Conservation (phyloP, 2,329 filamentous ascomycete species). For the Nemania sp. region DNA sequence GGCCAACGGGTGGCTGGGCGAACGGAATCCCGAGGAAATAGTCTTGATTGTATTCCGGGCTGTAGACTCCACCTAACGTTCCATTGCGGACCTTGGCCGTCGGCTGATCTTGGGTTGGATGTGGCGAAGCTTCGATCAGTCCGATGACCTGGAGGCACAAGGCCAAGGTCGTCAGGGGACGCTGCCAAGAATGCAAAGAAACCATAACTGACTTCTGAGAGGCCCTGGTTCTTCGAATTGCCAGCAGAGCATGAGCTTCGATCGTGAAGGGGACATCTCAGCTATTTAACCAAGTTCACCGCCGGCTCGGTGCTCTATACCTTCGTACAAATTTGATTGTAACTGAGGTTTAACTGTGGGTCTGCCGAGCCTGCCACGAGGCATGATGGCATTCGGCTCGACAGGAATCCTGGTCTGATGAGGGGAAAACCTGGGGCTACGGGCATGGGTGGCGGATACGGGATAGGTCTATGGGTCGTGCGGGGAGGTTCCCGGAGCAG, state of each 20-base stretch:
- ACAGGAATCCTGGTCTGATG: not conserved
- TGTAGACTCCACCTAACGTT: not conserved
- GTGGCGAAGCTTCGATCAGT: constrained; percentile 1
- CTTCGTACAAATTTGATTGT: not conserved
- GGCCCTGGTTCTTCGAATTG: not conserved
- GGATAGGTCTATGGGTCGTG: not conserved
- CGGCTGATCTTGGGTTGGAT: not conserved
- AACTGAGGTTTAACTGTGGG: not conserved
- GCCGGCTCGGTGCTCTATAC: not conserved
- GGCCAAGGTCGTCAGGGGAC: constrained; percentile 2
- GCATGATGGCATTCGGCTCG: not conserved
- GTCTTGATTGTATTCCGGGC: constrained; percentile 21
- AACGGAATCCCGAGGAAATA: constrained; percentile 13
- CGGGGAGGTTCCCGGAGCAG: not conserved
- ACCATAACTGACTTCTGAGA: not conserved
- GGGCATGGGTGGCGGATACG: constrained; percentile 2
- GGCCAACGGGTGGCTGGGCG: constrained; percentile 15
- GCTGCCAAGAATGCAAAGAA: constrained; percentile 5
- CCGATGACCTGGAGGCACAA: constrained; percentile 2
- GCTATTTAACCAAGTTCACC: not conserved
- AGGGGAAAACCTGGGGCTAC: constrained; percentile 1
- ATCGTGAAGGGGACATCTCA: not conserved
- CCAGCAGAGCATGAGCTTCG: not conserved
- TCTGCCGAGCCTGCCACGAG: not conserved
- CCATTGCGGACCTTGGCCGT: not conserved